Conservation (phyloP, 2,329 filamentous ascomycete species). For the Fusarium metavorans region DNA sequence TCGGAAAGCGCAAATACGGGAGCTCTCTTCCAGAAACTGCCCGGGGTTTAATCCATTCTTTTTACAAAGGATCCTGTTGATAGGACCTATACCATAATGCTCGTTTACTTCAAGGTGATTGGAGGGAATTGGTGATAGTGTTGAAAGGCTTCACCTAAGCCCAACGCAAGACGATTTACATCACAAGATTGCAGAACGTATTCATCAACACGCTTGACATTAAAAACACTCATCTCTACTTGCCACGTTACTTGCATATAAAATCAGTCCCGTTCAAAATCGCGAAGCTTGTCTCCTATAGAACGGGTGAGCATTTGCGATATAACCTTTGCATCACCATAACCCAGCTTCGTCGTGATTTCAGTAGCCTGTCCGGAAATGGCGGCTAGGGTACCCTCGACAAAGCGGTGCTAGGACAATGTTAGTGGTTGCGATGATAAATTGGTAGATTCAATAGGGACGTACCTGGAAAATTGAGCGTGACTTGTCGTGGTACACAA, state of each 20-base stretch:
- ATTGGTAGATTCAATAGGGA: not conserved
- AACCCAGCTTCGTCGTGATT: not conserved
- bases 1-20: not conserved
- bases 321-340: not conserved
- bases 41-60: slow-evolving; percentile 6
- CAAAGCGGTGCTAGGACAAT: not conserved
- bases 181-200: not conserved
- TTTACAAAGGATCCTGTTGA: not conserved
- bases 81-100: not conserved
- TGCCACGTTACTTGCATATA: not conserved
- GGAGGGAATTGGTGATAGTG: not conserved
- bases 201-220: not conserved
- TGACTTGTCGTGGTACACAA: not conserved
- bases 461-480: not conserved
- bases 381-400: not conserved
- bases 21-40: not conserved
- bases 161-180: not conserved
- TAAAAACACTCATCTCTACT: not conserved
- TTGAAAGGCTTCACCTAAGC: not conserved
- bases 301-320: not conserved
- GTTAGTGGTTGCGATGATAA: not conserved
- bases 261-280: not conserved
- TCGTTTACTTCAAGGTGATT: not conserved
- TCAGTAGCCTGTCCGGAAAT: not conserved
- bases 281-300: not conserved